These are phyloP conservation scores for Paramyrothecium sp. DNA, from an alignment of 2,329 filamentous ascomycete species.

Conservation along the genomic window DNA sequence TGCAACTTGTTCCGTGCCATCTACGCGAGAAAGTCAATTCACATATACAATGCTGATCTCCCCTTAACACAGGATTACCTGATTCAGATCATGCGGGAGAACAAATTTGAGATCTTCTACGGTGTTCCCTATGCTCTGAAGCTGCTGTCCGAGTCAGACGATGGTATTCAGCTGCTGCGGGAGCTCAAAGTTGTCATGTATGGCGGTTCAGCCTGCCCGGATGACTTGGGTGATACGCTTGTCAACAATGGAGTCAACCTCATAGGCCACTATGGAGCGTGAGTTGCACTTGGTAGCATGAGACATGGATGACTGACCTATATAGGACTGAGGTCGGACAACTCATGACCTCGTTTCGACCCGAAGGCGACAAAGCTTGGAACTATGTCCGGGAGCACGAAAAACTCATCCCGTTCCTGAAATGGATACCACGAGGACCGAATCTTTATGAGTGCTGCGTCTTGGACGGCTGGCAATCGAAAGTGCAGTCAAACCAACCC, in stretches of 20 bases:
- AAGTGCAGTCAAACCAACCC: constrained; percentile 53
- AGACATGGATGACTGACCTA: neutral
- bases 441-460: constrained; percentile 53
- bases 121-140: constrained; percentile 63
- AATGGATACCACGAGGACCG: constrained; percentile 8
- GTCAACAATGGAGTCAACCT: constrained; percentile 52
- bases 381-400: constrained; percentile 22
- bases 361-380: constrained; percentile 23
- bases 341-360: constrained; percentile 22
- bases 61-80: constrained; percentile 51
- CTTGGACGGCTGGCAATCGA: constrained; percentile 52
- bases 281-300: constrained; percentile 17
- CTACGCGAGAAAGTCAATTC: constrained; percentile 44
- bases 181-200: constrained; percentile 51
- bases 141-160: constrained; percentile 54
- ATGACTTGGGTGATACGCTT: constrained; percentile 52
- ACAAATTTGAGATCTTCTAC: constrained; percentile 52
- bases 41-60: constrained; percentile 52
- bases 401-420: constrained; percentile 5
- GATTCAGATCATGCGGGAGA: constrained; percentile 37
- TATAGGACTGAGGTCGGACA: constrained; percentile 23
- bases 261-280: constrained; percentile 53
- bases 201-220: constrained; percentile 55
- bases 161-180: constrained; percentile 47
- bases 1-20: constrained; percentile 53